These are phyloP conservation scores for Acacia concinna DNA, from an alignment of 331 rosid genomes.

Conservation along the genomic window DNA sequence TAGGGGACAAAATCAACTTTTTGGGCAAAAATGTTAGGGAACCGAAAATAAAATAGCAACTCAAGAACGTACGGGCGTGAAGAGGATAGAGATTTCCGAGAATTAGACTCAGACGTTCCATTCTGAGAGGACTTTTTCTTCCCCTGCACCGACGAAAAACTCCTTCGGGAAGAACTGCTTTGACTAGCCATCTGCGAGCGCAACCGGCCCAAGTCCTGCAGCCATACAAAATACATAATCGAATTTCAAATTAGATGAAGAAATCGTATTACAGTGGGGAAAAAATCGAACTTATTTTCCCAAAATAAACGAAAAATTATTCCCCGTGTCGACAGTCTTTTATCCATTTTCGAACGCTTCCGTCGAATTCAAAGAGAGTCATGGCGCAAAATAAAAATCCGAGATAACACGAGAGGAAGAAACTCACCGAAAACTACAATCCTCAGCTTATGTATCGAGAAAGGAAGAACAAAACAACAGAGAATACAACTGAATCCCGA, in stretches of 20 bases:
- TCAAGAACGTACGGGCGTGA: conserved; percentile 51
- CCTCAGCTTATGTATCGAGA: not conserved
- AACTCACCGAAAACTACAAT: conserved; percentile 28
- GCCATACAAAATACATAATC: not conserved
- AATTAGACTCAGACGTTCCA: conserved; percentile 38
- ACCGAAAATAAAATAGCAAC: not conserved
- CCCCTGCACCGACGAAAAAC: conserved; percentile 36
- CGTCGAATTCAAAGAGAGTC: conserved; percentile 11
- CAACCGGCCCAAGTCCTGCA: conserved; percentile 34
- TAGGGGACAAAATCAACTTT: not conserved
- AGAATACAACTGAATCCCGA: not conserved
- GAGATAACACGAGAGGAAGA: not conserved
- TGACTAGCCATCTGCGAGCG: conserved; percentile 64
- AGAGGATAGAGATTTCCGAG: conserved; percentile 52
- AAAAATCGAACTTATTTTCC: not conserved
- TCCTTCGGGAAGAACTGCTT: conserved; percentile 65
- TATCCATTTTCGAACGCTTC: not conserved
- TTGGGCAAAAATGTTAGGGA: not conserved
- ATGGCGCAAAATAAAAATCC: not conserved
- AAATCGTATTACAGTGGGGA: not conserved
- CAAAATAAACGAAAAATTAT: not conserved
- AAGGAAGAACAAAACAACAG: not conserved
- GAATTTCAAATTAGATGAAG: not conserved
- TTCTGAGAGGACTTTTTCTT: conserved; percentile 56
- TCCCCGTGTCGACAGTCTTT: not conserved